These are phyloP conservation scores for Eucalyptus sp. DNA, from an alignment of 345 rosid species.

Conservation along the genomic window DNA sequence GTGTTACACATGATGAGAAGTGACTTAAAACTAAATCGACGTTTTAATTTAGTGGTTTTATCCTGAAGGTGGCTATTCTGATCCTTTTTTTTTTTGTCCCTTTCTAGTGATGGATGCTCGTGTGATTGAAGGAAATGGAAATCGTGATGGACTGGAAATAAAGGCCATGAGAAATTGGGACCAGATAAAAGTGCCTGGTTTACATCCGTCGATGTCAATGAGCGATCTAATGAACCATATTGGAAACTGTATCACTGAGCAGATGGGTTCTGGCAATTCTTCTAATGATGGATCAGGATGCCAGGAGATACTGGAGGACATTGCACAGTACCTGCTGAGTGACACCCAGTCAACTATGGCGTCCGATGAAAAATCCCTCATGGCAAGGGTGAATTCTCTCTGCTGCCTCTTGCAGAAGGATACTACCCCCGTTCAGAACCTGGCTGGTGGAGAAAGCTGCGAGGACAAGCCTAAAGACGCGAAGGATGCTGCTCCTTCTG, in stretches of 20 bases:
- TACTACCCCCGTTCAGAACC: slow-evolving; percentile 21
- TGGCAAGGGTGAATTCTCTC: slow-evolving; percentile 96
- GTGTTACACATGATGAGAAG: not conserved
- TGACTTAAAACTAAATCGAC: not conserved
- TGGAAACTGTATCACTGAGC: slow-evolving; percentile 59
- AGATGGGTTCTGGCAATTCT: slow-evolving; percentile 40
- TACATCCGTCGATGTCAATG: slow-evolving; percentile 84
- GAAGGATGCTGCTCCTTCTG: slow-evolving; percentile 15
- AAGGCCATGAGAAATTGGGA: slow-evolving; percentile 52
- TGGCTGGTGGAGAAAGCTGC: slow-evolving; percentile 29
- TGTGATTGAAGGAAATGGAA: slow-evolving; percentile 48
- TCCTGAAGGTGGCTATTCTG: not conserved
- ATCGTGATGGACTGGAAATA: slow-evolving; percentile 48
- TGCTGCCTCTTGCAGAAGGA: slow-evolving; percentile 95
- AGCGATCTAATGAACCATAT: slow-evolving; percentile 76
- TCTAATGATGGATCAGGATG: slow-evolving; percentile 23
- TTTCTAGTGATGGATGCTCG: slow-evolving; percentile 44
- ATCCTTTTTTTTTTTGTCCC: not conserved
- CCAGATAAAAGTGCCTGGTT: slow-evolving; percentile 80
- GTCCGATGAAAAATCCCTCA: slow-evolving; percentile 87
- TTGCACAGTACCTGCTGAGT: slow-evolving; percentile 80
- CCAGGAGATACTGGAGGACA: slow-evolving; percentile 50
- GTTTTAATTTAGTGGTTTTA: not conserved
- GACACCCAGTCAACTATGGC: slow-evolving; percentile 58
- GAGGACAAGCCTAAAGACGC: slow-evolving; percentile 3